These are phyloP conservation scores for Diaporthe aspalathi DNA, from an alignment of 2,329 filamentous ascomycete species.

Conservation along the genomic window DNA sequence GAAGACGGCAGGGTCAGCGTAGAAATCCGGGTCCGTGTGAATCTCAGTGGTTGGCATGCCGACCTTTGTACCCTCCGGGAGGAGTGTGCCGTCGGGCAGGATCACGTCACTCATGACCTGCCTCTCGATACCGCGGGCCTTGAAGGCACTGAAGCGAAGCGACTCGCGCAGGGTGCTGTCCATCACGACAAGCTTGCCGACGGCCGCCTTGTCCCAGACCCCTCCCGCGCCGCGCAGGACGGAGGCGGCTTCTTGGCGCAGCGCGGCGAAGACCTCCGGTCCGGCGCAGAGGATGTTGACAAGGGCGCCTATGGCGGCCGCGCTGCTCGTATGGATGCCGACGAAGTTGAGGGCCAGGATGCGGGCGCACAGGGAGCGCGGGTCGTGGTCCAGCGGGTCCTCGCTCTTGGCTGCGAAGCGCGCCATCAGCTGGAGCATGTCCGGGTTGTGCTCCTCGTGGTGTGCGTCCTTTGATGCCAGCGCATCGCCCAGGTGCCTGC, in stretches of 20 bases:
- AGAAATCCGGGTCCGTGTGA: constrained; percentile 49
- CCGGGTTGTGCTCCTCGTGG: neutral
- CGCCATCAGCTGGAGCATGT: constrained; percentile 15
- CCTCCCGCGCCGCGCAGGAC: neutral
- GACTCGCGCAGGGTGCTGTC: constrained; percentile 56
- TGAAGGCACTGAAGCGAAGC: constrained; percentile 53
- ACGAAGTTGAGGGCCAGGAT: constrained; percentile 15
- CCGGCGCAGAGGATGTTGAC: constrained; percentile 19
- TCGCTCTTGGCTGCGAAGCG: constrained; percentile 7
- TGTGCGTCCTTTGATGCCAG: neutral
- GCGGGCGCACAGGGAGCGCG: neutral
- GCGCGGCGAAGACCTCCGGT: neutral
- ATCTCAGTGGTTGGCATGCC: constrained; percentile 50
- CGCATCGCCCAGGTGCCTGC: neutral
- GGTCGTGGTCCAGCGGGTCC: constrained; percentile 7
- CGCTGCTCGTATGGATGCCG: constrained; percentile 8
- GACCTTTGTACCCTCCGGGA: constrained; percentile 52
- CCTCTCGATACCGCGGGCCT: constrained; percentile 52
- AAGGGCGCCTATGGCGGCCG: neutral
- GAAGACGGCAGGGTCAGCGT: constrained; percentile 44
- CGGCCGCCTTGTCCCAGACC: constrained; percentile 49
- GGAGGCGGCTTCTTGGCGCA: neutral
- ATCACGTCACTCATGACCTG: constrained; percentile 49
- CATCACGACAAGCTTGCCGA: constrained; percentile 50
- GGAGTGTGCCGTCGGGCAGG: constrained; percentile 48